Conservation (phyloP, 192 early-diverging fungal species). For the Globomyces pollinis-pini region DNA sequence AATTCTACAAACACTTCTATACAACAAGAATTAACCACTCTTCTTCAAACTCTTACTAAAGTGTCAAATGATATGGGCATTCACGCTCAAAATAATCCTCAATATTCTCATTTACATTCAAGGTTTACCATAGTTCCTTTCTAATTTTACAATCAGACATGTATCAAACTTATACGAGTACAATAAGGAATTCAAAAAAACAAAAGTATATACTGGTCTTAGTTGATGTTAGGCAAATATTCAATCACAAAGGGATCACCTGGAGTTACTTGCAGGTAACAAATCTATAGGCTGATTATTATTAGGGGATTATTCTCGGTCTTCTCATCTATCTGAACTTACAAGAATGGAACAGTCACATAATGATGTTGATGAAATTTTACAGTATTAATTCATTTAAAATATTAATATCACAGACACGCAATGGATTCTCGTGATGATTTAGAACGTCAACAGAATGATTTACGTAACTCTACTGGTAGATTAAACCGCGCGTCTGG, state of each 20-base stretch:
- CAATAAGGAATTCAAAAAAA: slow-evolving; percentile 10
- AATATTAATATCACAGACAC: background rate
- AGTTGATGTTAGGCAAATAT: slow-evolving; percentile 14
- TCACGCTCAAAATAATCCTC: background rate
- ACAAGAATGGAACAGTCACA: slow-evolving; percentile 9
- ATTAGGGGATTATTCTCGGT: too few species aligned
- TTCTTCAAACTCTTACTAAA: slow-evolving; percentile 5
- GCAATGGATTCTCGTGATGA: slow-evolving; percentile 2
- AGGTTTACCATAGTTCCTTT: too few species aligned
- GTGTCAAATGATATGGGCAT: slow-evolving; percentile 3
- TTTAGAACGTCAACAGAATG: background rate
- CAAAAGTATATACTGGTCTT: background rate
- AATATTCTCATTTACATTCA: slow-evolving; percentile 7
- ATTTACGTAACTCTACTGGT: background rate
- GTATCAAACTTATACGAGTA: slow-evolving; percentile 10
- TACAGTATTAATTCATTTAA: slow-evolving; percentile 1
- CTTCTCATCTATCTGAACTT: background rate
- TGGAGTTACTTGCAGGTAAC: slow-evolving; percentile 8
- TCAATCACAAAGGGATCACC: background rate
- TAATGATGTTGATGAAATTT: slow-evolving; percentile 4
- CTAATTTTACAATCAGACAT: too few species aligned
- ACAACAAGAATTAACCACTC: slow-evolving; percentile 5
- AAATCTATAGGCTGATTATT: background rate
- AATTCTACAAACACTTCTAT: background rate
- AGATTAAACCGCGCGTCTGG: background rate